Evolutionary conservation across 345 rosid genomes (phyloP), one percentile per base, ranked within the genome.

Genomic region (Raphanus raphanistrum): DNA sequence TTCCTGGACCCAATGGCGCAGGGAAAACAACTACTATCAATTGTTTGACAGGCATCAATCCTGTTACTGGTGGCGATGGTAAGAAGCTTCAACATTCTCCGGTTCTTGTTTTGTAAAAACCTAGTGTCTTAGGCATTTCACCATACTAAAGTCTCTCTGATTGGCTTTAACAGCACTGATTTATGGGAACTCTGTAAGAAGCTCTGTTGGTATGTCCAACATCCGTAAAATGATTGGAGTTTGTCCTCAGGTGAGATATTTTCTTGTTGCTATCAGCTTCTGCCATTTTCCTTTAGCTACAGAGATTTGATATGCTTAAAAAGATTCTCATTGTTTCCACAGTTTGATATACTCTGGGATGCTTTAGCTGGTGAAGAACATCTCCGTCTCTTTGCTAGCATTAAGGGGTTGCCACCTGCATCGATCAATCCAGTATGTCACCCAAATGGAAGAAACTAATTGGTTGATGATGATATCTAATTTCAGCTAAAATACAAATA

Each of bases 301-400:
- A 76, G 13, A 1, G 17, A 73, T 38, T 61, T 68, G 65, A 69
- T 80, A 55, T 66, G 50, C 45, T 27, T 32, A 45, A 64, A 71
- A 67, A 63, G 78, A 63, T 33, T 79, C 17, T 41, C 1, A 36
- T 36, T 66, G 48, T 31, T 71, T 68, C 61, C 41, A 27, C 63
- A 92, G 98, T 94, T 94, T 84, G 94, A 94, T 77, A 89, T 92
- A 64, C 92, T 94, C 70, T 94, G 98, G 98, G 92, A 87, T 73
- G 88, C 90, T 48, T 79, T 90, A 50, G 88, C 97, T 26, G 93
- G 97, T 69, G 83, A 88, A 80, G 97, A 94, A 82, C 97, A 90
- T 79, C 89, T 92, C 70, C 84, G 88, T 67, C 94, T 94, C 67
- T 92, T 94, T 79, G 91, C 97, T 76, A 87, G 84, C 54, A 80